A percentile compares a stretch with the other conserved stretches of the same genome.
These are phyloP conservation scores for Salix viminalis DNA, from an alignment of 345 rosid species.

Conservation along the genomic window DNA sequence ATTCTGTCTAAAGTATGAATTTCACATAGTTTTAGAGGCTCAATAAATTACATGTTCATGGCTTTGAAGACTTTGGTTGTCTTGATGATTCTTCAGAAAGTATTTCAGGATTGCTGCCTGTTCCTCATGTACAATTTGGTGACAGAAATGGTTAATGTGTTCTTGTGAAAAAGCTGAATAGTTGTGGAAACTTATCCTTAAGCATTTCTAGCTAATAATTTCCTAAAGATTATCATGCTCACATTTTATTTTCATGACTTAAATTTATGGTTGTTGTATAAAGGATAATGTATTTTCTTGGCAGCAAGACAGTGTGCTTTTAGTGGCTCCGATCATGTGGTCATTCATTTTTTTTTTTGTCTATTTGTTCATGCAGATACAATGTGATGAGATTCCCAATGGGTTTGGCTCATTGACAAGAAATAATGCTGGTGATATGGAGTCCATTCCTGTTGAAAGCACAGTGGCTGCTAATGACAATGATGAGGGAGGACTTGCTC, in stretches of 20 bases:
- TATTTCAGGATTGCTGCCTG: not conserved
- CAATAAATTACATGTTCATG: not conserved
- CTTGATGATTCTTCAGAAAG: not conserved
- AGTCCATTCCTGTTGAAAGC: conserved; percentile 34
- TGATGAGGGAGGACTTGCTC: conserved; percentile 45
- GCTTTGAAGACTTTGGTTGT: not conserved
- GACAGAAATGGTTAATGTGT: not conserved
- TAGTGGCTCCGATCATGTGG: not conserved
- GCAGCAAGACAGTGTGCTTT: not conserved
- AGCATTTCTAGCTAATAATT: not conserved
- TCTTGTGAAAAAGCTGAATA: conserved; percentile 7
- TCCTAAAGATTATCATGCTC: not conserved
- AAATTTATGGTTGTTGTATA: not conserved
- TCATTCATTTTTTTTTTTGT: conserved; percentile 6
- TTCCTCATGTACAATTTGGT: not conserved
- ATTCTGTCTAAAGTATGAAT: too few relatives aligned
- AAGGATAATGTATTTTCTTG: not conserved
- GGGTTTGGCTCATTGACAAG: conserved; percentile 35
- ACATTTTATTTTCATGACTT: not conserved
- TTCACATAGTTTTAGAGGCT: not conserved
- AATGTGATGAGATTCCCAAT: conserved; percentile 38
- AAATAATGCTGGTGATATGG: conserved; percentile 31
- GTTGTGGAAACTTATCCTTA: not conserved
- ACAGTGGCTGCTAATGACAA: conserved; percentile 23
- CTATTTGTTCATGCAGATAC: conserved; percentile 28